Conservation (phyloP, 352 stramenopile genomes). For the Pythium sukuiense region DNA sequence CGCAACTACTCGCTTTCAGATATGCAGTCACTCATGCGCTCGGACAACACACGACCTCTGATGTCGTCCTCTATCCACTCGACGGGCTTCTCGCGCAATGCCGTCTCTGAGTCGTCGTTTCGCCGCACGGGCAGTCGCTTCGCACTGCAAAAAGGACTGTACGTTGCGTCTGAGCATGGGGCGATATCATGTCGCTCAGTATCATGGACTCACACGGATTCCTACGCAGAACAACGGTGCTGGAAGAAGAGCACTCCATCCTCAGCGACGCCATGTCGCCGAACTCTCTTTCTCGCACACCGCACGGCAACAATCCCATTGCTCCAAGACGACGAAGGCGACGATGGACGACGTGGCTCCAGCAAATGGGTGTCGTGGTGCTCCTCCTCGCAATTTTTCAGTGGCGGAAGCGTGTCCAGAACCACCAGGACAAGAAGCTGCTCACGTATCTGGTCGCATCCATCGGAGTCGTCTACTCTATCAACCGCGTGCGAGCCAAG, state of each 20-base stretch:
- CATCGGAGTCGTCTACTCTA: constrained; percentile 58
- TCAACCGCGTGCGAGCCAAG: constrained; percentile 49
- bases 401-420: constrained; percentile 52
- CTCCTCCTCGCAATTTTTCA: constrained; percentile 43
- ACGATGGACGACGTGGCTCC: constrained; percentile 28
- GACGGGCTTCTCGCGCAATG: constrained; percentile 38
- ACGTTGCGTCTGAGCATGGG: constrained; percentile 19
- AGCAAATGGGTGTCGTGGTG: constrained; percentile 33
- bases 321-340: constrained; percentile 8
- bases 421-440: constrained; percentile 49
- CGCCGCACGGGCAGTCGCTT: constrained; percentile 56
- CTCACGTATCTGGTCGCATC: constrained; percentile 65
- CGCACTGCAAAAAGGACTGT: constrained; percentile 51
- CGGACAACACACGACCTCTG: constrained; percentile 42
- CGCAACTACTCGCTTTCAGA: constrained; percentile 83
- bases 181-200: too few species aligned
- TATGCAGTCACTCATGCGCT: constrained; percentile 77
- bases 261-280: constrained; percentile 17
- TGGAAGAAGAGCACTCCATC: constrained; percentile 59
- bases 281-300: constrained; percentile 13
- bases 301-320: constrained; percentile 14
- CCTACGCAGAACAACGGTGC: constrained; percentile 48
- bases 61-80: constrained; percentile 48
- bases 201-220: too few species aligned
- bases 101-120: constrained; percentile 49